These are phyloP conservation scores for Corinectria fuckeliana DNA, from an alignment of 2,329 filamentous ascomycete genomes.

Conservation along the genomic window DNA sequence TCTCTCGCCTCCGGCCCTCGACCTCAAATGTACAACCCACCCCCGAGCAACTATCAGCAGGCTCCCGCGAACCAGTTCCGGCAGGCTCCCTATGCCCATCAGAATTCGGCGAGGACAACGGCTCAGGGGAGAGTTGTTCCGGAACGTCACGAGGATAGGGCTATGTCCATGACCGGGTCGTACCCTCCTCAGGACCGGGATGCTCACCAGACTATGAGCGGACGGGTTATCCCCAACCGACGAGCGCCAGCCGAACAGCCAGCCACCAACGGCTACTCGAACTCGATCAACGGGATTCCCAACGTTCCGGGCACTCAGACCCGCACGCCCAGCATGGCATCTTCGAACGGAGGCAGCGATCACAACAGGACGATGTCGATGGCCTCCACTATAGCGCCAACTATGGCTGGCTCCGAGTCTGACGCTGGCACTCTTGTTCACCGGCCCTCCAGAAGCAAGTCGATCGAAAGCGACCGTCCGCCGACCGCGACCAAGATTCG, in stretches of 20 bases:
- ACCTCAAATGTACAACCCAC: constrained; percentile 73
- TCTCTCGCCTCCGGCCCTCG: constrained; percentile 82
- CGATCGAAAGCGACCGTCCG: constrained; percentile 61
- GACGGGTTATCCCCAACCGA: constrained; percentile 83
- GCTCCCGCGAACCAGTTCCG: constrained; percentile 78
- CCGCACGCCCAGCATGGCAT: constrained; percentile 67
- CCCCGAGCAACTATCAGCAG: constrained; percentile 66
- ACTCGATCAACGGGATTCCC: constrained; percentile 48
- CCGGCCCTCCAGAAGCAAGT: constrained; percentile 64
- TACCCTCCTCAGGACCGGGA: constrained; percentile 73
- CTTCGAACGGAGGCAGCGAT: constrained; percentile 55
- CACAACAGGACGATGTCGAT: constrained; percentile 82
- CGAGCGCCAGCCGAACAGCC: constrained; percentile 53
- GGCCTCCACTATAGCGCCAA: constrained; percentile 81
- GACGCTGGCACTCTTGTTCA: constrained; percentile 58
- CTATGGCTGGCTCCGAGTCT: constrained; percentile 68
- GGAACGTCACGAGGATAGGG: constrained; percentile 87
- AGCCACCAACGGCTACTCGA: constrained; percentile 45
- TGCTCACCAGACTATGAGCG: constrained; percentile 91
- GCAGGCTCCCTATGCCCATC: constrained; percentile 73
- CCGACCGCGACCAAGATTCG: constrained; percentile 65
- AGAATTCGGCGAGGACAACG: constrained; percentile 76
- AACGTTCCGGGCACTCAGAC: constrained; percentile 61
- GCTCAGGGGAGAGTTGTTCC: constrained; percentile 91
- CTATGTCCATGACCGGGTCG: constrained; percentile 92